Percentiles rank a stretch among this genome's conserved stretches.
Conservation (phyloP, 2,329 filamentous ascomycete species). For the Pseudogymnoascus sp. region DNA sequence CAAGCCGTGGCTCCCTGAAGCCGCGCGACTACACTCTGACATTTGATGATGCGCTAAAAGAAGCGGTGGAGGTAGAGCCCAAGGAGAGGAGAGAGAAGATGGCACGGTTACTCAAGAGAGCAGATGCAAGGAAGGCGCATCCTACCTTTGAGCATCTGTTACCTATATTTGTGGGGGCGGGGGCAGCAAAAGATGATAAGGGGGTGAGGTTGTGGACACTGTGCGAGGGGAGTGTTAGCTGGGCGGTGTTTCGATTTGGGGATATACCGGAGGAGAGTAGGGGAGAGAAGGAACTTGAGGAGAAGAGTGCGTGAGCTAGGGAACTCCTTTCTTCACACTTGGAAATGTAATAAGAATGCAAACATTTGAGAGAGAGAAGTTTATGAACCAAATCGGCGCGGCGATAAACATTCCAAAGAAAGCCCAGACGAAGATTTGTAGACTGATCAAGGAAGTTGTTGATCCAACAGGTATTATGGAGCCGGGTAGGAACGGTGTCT, state of each 20-base stretch:
- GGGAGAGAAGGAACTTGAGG: not conserved
- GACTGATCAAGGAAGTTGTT: constrained; percentile 39
- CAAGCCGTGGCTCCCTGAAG: constrained; percentile 36
- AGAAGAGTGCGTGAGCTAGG: not conserved
- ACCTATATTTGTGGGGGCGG: constrained; percentile 51
- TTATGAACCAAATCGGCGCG: constrained; percentile 39
- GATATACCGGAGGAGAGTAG: constrained; percentile 10
- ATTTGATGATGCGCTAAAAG: constrained; percentile 52
- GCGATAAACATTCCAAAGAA: constrained; percentile 38
- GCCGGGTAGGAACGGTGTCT: constrained; percentile 40
- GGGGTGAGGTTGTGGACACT: constrained; percentile 40
- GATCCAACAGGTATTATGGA: constrained; percentile 42
- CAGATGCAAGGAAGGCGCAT: constrained; percentile 53
- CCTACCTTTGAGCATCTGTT: constrained; percentile 57
- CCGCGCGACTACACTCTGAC: constrained; percentile 51
- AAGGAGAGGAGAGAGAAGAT: constrained; percentile 38
- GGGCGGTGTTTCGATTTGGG: constrained; percentile 46
- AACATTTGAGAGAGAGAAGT: constrained; percentile 30
- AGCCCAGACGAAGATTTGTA: constrained; percentile 37
- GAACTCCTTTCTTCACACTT: constrained; percentile 22
- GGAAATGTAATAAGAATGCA: constrained; percentile 64
- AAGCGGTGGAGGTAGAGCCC: constrained; percentile 39
- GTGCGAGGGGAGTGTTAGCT: constrained; percentile 44
- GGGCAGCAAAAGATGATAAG: constrained; percentile 43
- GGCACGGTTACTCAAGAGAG: constrained; percentile 39